Base-by-base conservation (phyloP, 345 rosid species). In the Camelina laxa region DNA sequence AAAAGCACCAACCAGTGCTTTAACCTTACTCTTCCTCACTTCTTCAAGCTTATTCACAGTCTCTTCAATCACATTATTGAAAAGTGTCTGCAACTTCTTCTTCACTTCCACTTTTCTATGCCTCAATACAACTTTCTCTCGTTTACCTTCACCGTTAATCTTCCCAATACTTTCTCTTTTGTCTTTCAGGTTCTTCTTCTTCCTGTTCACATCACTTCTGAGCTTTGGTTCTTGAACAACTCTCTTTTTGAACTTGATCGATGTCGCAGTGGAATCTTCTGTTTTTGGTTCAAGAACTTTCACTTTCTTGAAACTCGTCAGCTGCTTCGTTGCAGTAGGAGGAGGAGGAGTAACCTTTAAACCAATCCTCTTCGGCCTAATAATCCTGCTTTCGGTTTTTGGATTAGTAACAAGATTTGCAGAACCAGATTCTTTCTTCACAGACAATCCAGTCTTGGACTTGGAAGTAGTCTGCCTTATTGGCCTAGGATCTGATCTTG, bases 1-100 rank as follows among this genome's bases (percentile, higher is more conserved):
- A 75, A 95, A 95, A 50, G 98, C 99, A 44, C 99, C 93, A 35
- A 92, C 99, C 86, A 95, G 81, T 73, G 99, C 99, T 81, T 92
- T 90, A 31, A 95, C 99, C 65, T 92, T 95, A 80, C 99, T 90
- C 81, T 89, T 92, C 84, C 89, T 85, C 56, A 87, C 90, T 86
- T 88, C 93, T 55, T 60, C 97, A 55, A 92, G 98, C 76, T 87
- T 89, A 70, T 87, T 90, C 22, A 97, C 99, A 49, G 99, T 88
- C 80, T 92, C 94, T 86, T 95, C 98, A 57, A 95, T 95, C 80
- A 95, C 97, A 72, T 90, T 85, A 57, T 95, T 95, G 49, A 90
- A 90, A 79, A 90, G 81, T 31, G 85, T 86, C 77, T 60, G 84
- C 10, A 84, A 60, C 42, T 92, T 91, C 84, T 87, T 90, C 92